phyloP scores from a whole-genome alignment of 352 stramenopile genomes.

The Pythium chondricola region DNA sequence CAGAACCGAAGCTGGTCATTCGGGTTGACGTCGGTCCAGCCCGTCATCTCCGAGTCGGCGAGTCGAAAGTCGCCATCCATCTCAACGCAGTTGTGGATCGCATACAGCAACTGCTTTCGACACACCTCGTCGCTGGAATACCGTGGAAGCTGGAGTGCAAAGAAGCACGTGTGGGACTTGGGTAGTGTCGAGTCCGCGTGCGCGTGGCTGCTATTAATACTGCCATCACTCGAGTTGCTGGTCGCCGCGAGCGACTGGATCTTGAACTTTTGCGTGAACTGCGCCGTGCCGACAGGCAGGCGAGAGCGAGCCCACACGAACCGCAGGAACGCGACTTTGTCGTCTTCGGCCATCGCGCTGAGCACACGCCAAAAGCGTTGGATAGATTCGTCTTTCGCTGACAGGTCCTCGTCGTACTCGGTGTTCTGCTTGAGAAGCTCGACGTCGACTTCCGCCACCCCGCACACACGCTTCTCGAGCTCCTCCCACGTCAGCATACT shows the following conservation, averaged over 20 bases:
- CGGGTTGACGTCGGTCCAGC: conserved; percentile 59
- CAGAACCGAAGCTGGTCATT: conserved; percentile 60
- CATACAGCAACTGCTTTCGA: conserved; percentile 63
- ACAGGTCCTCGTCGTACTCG: conserved; percentile 80
- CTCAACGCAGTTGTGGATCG: conserved; percentile 81
- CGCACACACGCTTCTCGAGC: conserved; percentile 68
- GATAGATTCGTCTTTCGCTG: conserved; percentile 53
- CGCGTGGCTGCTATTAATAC: conserved; percentile 8
- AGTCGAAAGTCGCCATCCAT: conserved; percentile 88
- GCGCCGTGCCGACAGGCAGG: conserved; percentile 42
- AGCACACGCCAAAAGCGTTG: conserved; percentile 79
- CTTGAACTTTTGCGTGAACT: conserved; percentile 86
- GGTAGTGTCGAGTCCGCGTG: conserved; percentile 63
- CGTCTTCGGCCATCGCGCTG: conserved; percentile 43
- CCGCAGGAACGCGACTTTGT: conserved; percentile 68
- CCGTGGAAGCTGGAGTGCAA: conserved; percentile 67
- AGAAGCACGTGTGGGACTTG: conserved; percentile 88
- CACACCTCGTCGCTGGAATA: conserved; percentile 79
- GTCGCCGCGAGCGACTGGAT: conserved; percentile 56
- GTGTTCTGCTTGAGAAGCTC: conserved; percentile 66
- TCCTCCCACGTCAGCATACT: conserved; percentile 57
- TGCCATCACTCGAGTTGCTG: not conserved
- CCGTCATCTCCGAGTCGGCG: conserved; percentile 75
- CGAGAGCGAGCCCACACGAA: conserved; percentile 81
- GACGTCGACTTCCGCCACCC: conserved; percentile 67